phyloP scores from a whole-genome alignment of 2,329 filamentous ascomycete genomes.

The Penicillium nordicum region DNA sequence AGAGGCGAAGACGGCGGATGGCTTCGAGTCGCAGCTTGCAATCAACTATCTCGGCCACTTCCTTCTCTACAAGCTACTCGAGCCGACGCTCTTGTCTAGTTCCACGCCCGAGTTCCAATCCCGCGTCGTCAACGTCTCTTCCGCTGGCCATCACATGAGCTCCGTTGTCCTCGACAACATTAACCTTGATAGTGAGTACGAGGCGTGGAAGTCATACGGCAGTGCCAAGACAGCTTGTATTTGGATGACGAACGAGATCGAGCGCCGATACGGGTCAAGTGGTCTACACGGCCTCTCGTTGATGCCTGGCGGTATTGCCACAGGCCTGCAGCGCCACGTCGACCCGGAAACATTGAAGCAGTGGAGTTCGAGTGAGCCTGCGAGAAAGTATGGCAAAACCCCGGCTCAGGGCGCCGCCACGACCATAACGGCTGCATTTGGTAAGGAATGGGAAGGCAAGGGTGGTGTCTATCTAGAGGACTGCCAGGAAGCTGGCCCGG shows the following conservation, averaged over 20 bases:
- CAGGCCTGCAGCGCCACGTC: not conserved
- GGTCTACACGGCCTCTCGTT: not conserved
- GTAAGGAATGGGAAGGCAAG: not conserved
- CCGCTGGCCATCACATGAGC: not conserved
- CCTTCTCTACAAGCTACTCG: not conserved
- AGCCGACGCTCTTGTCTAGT: not conserved
- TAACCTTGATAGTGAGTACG: not conserved
- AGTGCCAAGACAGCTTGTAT: not conserved
- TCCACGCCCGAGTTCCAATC: not conserved
- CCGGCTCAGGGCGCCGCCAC: not conserved
- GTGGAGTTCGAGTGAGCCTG: not conserved
- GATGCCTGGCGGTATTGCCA: not conserved
- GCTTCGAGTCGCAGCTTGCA: not conserved
- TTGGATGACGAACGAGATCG: not conserved
- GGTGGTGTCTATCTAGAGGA: not conserved
- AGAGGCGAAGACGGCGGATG: not conserved
- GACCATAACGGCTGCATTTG: not conserved
- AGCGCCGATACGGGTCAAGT: not conserved
- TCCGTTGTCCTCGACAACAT: not conserved
- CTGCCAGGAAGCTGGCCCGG: not conserved
- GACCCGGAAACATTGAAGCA: not conserved
- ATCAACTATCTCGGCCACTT: not conserved
- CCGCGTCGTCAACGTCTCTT: not conserved
- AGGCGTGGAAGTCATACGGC: not conserved
- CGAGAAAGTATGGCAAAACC: not conserved